phyloP scores from a whole-genome alignment of 179 eudicot genomes.

The Gypsophila paniculata region DNA sequence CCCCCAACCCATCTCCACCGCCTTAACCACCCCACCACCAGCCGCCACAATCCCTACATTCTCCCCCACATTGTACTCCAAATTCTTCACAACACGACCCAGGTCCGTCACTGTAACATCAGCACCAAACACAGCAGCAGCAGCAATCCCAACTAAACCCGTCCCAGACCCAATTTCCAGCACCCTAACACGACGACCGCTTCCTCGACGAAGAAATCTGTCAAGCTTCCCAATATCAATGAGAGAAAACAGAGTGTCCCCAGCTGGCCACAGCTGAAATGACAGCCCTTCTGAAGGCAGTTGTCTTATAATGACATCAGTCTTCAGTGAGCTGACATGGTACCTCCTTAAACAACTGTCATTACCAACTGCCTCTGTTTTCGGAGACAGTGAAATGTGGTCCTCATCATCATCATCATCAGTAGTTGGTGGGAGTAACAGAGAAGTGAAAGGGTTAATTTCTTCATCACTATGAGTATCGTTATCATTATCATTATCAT shows the following conservation, averaged over 20 bases:
- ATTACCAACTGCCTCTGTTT: background rate
- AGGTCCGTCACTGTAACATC: slow-evolving; percentile 76
- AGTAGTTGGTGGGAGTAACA: background rate
- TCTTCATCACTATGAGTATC: too few relatives aligned
- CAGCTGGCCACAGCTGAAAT: slow-evolving; percentile 89
- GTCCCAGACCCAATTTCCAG: slow-evolving; percentile 89
- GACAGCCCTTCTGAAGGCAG: slow-evolving; percentile 65
- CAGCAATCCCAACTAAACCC: slow-evolving; percentile 69
- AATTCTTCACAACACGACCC: slow-evolving; percentile 53
- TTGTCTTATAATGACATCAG: slow-evolving; percentile 51
- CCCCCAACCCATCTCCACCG: slow-evolving; percentile 76
- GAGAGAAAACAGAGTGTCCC: slow-evolving; percentile 52
- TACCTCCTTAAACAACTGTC: slow-evolving; percentile 25
- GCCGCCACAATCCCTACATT: slow-evolving; percentile 32
- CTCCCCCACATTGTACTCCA: slow-evolving; percentile 46
- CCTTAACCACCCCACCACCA: slow-evolving; percentile 44
- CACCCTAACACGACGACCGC: slow-evolving; percentile 42
- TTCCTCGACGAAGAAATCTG: slow-evolving; percentile 18
- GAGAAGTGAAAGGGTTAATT: background rate
- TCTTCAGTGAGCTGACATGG: slow-evolving; percentile 40
- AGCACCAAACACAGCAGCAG: slow-evolving; percentile 62
- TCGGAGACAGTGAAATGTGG: background rate
- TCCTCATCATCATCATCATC: too few relatives aligned
- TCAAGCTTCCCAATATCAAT: slow-evolving; percentile 36
- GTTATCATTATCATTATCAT: too few relatives aligned